phyloP scores from a whole-genome alignment of 805 yeast genomes.

The Nakazawaea wickerhamii region DNA sequence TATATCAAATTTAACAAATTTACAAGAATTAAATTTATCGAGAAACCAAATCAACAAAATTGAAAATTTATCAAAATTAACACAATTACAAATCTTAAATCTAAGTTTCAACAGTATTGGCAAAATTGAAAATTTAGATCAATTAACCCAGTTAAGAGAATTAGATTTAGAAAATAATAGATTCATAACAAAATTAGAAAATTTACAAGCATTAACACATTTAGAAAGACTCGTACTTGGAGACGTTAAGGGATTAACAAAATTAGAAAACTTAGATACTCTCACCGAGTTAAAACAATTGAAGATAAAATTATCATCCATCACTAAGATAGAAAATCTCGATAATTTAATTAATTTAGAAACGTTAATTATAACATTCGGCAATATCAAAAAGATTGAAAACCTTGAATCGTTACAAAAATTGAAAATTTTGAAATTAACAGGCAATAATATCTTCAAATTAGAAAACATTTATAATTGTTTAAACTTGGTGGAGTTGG shows the following conservation, averaged over 20 bases:
- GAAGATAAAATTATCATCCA: constrained; percentile 63
- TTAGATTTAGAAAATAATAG: constrained; percentile 90
- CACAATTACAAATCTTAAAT: constrained; percentile 52
- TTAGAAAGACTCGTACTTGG: constrained; percentile 8
- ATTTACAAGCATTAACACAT: constrained; percentile 4
- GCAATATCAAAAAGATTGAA: constrained; percentile 70
- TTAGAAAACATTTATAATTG: constrained; percentile 76
- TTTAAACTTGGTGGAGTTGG: constrained; percentile 62
- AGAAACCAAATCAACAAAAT: constrained; percentile 56
- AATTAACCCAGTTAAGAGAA: constrained; percentile 61
- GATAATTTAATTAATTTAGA: constrained; percentile 53
- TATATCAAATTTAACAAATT: constrained; percentile 37
- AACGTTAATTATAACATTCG: constrained; percentile 83
- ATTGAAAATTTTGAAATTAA: constrained; percentile 79
- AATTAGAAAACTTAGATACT: constrained; percentile 57
- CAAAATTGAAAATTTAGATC: constrained; percentile 52
- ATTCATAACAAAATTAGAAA: constrained; percentile 57
- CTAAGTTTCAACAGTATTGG: constrained; percentile 76
- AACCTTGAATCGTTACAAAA: constrained; percentile 68
- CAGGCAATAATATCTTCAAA: constrained; percentile 73
- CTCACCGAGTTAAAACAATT: constrained; percentile 56
- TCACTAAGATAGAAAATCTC: constrained; percentile 60
- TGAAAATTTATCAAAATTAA: constrained; percentile 52
- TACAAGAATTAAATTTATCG: constrained; percentile 80
- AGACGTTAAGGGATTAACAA: constrained; percentile 29